A percentile compares a stretch with the other conserved stretches of the same genome.
Conservation (phyloP, 495 filamentous ascomycete species). For the Paragyromitra xinjiangensis region DNA sequence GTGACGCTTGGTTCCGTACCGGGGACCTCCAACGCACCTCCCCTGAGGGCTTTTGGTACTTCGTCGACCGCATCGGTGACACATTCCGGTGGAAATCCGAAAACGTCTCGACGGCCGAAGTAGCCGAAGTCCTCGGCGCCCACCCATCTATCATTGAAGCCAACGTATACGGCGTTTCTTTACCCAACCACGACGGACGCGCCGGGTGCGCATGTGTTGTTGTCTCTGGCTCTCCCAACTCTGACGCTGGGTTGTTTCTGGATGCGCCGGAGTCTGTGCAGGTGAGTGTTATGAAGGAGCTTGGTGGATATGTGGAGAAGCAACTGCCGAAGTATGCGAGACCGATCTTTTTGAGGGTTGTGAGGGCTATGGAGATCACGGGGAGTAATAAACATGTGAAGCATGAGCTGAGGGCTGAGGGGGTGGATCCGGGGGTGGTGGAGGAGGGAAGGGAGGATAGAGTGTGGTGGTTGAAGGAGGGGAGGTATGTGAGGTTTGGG, state of each 20-base stretch:
- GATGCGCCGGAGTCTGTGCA: conserved; percentile 19
- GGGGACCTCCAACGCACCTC: conserved; percentile 83
- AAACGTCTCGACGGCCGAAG: conserved; percentile 88
- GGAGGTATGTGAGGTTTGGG: conserved; percentile 73
- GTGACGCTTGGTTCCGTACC: conserved; percentile 86
- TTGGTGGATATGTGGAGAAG: conserved; percentile 68
- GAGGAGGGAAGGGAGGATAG: conserved; percentile 61
- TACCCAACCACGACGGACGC: conserved; percentile 85
- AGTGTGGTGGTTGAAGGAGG: conserved; percentile 74
- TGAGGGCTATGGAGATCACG: conserved; percentile 70
- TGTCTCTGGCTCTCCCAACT: conserved; percentile 55
- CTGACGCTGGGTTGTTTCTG: conserved; percentile 58
- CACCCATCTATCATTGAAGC: conserved; percentile 77
- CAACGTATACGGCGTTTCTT: conserved; percentile 85
- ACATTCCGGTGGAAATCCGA: conserved; percentile 97
- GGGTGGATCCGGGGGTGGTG: conserved; percentile 73
- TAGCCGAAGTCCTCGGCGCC: conserved; percentile 73
- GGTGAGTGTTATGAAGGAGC: conserved; percentile 62
- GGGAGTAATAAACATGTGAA: conserved; percentile 92
- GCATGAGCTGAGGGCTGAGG: conserved; percentile 72
- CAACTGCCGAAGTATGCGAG: conserved; percentile 76
- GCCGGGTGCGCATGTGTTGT: conserved; percentile 83
- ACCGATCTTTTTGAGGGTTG: conserved; percentile 78
- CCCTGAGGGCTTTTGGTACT: conserved; percentile 77
- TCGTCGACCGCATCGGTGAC: conserved; percentile 90